phyloP scores from a whole-genome alignment of 768 basidiomycete species.

The Leccinellum luteum region DNA sequence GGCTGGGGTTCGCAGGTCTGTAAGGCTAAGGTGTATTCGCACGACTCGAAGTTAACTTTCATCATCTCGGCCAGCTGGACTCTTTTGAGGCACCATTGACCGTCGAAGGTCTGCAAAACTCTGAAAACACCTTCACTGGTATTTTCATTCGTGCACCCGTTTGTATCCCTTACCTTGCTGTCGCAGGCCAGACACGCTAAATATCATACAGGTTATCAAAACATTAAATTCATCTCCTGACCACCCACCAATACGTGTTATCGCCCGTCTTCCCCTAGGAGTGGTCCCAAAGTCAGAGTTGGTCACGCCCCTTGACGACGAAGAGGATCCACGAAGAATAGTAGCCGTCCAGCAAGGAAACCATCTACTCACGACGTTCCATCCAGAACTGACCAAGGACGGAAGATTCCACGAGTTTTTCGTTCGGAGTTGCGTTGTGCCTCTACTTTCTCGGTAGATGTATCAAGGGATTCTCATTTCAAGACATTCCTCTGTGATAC shows the following conservation, averaged over 20 bases:
- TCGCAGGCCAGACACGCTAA: neutral
- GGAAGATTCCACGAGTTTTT: conserved; percentile 91
- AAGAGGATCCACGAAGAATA: conserved; percentile 59
- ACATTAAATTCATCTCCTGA: conserved; percentile 42
- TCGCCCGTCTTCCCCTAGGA: conserved; percentile 63
- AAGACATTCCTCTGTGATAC: neutral
- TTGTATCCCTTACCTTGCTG: conserved; percentile 21
- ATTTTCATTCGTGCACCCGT: conserved; percentile 96
- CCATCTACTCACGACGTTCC: conserved; percentile 87
- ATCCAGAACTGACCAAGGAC: conserved; percentile 90
- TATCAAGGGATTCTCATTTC: neutral
- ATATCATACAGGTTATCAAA: conserved; percentile 56
- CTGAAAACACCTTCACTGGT: conserved; percentile 66
- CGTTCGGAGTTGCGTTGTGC: conserved; percentile 66
- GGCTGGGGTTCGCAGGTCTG: conserved; percentile 90
- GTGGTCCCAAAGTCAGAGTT: conserved; percentile 42
- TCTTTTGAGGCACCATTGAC: conserved; percentile 82
- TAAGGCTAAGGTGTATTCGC: neutral
- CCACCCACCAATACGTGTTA: conserved; percentile 62
- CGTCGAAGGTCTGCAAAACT: conserved; percentile 59
- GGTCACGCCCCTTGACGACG: conserved; percentile 37
- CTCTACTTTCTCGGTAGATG: conserved; percentile 15
- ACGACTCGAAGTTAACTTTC: neutral
- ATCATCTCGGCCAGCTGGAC: conserved; percentile 55
- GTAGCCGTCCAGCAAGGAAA: conserved; percentile 85